phyloP scores from a whole-genome alignment of 345 rosid genomes.

The Camelina neglecta region DNA sequence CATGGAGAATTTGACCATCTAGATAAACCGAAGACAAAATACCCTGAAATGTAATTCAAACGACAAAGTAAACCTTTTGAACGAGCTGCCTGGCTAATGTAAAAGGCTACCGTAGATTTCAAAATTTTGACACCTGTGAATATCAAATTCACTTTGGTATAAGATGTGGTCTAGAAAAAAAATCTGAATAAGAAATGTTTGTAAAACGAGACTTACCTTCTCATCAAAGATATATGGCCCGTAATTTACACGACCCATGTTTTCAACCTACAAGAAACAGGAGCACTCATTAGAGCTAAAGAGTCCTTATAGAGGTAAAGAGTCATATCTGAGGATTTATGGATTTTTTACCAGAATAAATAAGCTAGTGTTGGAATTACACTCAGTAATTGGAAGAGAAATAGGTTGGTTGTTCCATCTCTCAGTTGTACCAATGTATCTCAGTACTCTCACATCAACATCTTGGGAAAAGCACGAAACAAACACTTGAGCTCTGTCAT shows the following conservation, averaged over 20 bases:
- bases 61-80: neutral
- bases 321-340: neutral
- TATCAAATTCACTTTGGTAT: neutral
- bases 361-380: slow-evolving; percentile 63
- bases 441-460: slow-evolving; percentile 47
- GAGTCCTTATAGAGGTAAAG: neutral
- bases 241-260: slow-evolving; percentile 91
- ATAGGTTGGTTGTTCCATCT: slow-evolving; percentile 78
- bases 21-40: slow-evolving; percentile 77
- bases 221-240: slow-evolving; percentile 77
- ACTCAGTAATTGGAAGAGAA: slow-evolving; percentile 58
- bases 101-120: neutral
- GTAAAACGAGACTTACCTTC: slow-evolving; percentile 56
- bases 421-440: slow-evolving; percentile 62
- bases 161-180: too few species aligned
- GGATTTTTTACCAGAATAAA: slow-evolving; percentile 62
- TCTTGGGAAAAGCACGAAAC: slow-evolving; percentile 58
- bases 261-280: slow-evolving; percentile 73
- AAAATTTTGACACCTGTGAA: neutral
- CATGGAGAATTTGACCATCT: slow-evolving; percentile 57
- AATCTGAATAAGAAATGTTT: neutral
- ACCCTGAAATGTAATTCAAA: slow-evolving; percentile 54
- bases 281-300: neutral
- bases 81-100: slow-evolving; percentile 10
- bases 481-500: slow-evolving; percentile 91